Conservation (phyloP, 768 basidiomycete genomes). For the Suillus clintonianus region DNA sequence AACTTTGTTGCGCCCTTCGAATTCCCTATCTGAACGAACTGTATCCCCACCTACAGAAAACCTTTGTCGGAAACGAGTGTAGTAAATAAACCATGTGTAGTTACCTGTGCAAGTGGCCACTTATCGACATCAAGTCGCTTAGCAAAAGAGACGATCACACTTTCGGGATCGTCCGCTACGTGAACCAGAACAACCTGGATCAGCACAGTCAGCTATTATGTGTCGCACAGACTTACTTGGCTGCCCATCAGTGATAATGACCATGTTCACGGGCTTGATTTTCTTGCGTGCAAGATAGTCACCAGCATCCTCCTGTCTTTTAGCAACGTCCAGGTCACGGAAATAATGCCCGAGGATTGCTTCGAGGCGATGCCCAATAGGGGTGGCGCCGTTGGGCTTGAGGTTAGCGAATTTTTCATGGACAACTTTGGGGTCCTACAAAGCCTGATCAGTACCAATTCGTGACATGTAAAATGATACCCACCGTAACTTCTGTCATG, state of each 20-base stretch:
- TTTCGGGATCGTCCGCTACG: constrained; percentile 53
- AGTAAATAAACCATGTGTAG: background rate
- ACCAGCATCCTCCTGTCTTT: constrained; percentile 21
- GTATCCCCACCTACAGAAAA: constrained; percentile 56
- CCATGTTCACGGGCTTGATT: constrained; percentile 58
- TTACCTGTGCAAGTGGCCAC: constrained; percentile 56
- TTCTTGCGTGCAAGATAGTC: constrained; percentile 23
- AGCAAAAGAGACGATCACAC: constrained; percentile 48
- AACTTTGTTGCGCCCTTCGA: constrained; percentile 40
- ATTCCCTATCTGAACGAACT: constrained; percentile 74
- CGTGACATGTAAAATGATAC: background rate
- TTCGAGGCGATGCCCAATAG: constrained; percentile 45
- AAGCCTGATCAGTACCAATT: background rate
- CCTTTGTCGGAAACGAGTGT: constrained; percentile 1
- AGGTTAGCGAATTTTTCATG: constrained; percentile 45
- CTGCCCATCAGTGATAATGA: constrained; percentile 66
- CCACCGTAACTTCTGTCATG: constrained; percentile 42
- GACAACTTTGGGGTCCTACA: constrained; percentile 41
- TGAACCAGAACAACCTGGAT: background rate
- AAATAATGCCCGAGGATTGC: constrained; percentile 40
- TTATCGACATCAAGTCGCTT: constrained; percentile 51
- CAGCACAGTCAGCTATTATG: background rate
- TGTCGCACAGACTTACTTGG: constrained; percentile 44
- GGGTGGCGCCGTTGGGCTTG: constrained; percentile 45
- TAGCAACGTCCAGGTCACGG: constrained; percentile 33